Percentiles rank a stretch among this genome's conserved stretches.
Conservation (phyloP, 495 filamentous ascomycete species). For the Penicillium desertorum region DNA sequence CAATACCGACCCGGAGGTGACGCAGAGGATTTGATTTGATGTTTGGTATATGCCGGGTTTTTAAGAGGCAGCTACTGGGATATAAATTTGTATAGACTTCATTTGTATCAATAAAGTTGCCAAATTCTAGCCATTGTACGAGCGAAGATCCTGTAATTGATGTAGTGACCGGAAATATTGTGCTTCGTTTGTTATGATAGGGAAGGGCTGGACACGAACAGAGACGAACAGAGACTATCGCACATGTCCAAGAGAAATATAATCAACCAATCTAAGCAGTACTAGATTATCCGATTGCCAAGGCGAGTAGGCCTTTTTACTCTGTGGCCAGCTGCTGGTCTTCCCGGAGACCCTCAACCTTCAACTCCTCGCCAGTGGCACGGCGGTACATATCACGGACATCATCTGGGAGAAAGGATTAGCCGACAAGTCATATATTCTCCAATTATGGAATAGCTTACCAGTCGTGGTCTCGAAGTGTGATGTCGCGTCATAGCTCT, state of each 20-base stretch:
- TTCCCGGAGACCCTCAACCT: constrained; percentile 58
- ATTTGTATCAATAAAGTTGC: not conserved
- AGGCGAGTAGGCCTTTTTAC: constrained; percentile 29
- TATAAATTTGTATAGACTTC: constrained; percentile 8
- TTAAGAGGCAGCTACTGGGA: not conserved
- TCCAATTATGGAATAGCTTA: constrained; percentile 28
- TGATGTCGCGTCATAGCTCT: constrained; percentile 95
- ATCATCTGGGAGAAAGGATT: constrained; percentile 58
- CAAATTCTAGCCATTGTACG: constrained; percentile 5
- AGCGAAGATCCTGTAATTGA: constrained; percentile 3
- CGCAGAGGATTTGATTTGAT: constrained; percentile 25
- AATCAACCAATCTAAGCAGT: constrained; percentile 34
- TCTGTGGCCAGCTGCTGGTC: constrained; percentile 52
- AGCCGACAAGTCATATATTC: constrained; percentile 1
- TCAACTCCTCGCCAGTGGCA: constrained; percentile 82
- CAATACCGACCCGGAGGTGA: constrained; percentile 55
- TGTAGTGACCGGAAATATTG: constrained; percentile 19
- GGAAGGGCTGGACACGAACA: constrained; percentile 20
- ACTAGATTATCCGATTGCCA: constrained; percentile 30
- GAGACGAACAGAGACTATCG: constrained; percentile 23
- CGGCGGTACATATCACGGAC: constrained; percentile 91
- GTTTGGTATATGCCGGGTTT: not conserved
- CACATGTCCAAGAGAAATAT: constrained; percentile 36
- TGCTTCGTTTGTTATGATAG: constrained; percentile 19
- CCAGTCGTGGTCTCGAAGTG: constrained; percentile 93